Percentiles rank a stretch among this genome's conserved stretches.
phyloP scores from a whole-genome alignment of 2,329 filamentous ascomycete species.

The Aspergillus costaricaensis region DNA sequence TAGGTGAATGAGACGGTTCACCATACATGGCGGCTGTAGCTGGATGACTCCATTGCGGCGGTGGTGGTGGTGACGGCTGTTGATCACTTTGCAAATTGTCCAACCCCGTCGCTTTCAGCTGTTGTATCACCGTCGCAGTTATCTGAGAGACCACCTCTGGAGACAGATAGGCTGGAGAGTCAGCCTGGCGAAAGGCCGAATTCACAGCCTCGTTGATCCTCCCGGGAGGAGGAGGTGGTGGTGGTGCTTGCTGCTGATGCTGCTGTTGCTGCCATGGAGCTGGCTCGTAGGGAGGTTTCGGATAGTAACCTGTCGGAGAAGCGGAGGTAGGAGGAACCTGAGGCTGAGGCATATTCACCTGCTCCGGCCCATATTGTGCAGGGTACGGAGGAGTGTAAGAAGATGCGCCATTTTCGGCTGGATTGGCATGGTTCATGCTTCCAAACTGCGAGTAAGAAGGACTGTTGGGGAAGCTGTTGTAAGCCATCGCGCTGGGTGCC shows the following conservation, averaged over 20 bases:
- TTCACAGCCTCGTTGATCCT: conserved; percentile 60
- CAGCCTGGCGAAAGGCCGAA: conserved; percentile 56
- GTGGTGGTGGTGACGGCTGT: conserved; percentile 22
- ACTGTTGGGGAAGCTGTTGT: conserved; percentile 43
- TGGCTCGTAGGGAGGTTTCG: conserved; percentile 23
- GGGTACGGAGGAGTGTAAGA: conserved; percentile 36
- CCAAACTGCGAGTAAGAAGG: conserved; percentile 32
- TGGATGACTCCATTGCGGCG: conserved; percentile 26
- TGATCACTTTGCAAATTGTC: conserved; percentile 33
- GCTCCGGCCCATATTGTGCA: conserved; percentile 32
- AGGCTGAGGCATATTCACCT: conserved; percentile 40
- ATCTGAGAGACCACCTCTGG: conserved; percentile 64
- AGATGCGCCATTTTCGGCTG: conserved; percentile 28
- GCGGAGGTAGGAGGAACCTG: conserved; percentile 29
- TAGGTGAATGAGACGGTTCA: conserved; percentile 24
- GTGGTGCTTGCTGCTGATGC: conserved; percentile 16
- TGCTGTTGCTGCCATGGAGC: conserved; percentile 24
- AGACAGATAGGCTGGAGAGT: conserved; percentile 54
- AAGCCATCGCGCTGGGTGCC: conserved; percentile 38
- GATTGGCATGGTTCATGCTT: conserved; percentile 24
- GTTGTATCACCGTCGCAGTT: conserved; percentile 60
- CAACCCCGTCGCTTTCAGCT: conserved; percentile 54
- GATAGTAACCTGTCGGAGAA: conserved; percentile 21
- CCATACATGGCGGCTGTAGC: conserved; percentile 17
- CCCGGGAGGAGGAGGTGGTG: conserved; percentile 21